These are phyloP conservation scores for Glycine latifolia DNA, from an alignment of 306 rosid species.

Conservation along the genomic window DNA sequence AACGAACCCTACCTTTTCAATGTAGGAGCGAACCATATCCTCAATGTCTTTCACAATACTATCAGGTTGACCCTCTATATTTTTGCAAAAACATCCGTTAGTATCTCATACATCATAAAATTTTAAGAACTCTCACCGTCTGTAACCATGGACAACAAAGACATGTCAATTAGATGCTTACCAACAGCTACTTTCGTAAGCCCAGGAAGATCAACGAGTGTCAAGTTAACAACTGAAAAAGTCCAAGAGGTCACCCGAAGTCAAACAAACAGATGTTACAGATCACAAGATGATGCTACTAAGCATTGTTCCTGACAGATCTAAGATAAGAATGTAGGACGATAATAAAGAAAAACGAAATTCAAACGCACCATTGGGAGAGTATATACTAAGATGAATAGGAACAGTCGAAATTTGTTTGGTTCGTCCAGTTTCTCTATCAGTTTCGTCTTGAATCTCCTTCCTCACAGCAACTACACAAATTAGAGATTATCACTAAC, in stretches of 20 bases:
- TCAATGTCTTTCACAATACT: conserved; percentile 91
- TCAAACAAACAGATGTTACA: conserved; percentile 12
- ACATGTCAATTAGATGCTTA: conserved; percentile 48
- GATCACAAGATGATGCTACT: not conserved
- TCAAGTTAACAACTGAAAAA: conserved; percentile 89
- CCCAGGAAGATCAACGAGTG: conserved; percentile 97
- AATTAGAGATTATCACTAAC: conserved; percentile 32
- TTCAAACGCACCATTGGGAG: conserved; percentile 76
- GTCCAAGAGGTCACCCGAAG: conserved; percentile 38
- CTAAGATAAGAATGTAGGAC: not conserved
- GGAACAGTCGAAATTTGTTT: conserved; percentile 91
- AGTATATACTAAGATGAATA: conserved; percentile 92
- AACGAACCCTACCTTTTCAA: conserved; percentile 81
- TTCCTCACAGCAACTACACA: conserved; percentile 89
- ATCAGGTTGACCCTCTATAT: conserved; percentile 92
- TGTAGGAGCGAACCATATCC: conserved; percentile 92
- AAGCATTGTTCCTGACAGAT: conserved; percentile 8
- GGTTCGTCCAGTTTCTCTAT: conserved; percentile 88
- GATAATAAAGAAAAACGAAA: conserved; percentile 5
- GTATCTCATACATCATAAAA: conserved; percentile 23
- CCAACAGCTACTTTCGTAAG: conserved; percentile 98
- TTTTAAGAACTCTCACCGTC: not conserved
- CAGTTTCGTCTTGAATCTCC: conserved; percentile 97
- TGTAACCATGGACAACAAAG: conserved; percentile 33
- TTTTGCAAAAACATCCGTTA: conserved; percentile 36